A percentile compares a stretch with the other conserved stretches of the same genome.
phyloP scores from a whole-genome alignment of 768 basidiomycete species.

The Suillus weaverae region DNA sequence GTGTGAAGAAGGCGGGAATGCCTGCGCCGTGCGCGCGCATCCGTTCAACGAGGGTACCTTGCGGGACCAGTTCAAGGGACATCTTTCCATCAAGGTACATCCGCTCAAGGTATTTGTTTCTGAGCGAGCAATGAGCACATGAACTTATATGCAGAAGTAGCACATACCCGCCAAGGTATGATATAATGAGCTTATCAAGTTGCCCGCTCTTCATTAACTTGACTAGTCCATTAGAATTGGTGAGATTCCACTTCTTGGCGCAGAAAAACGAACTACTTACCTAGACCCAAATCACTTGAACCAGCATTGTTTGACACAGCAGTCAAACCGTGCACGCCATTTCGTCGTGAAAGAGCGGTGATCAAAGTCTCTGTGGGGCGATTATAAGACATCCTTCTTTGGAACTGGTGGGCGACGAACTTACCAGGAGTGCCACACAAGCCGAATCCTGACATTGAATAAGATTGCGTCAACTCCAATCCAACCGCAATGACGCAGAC shows the following conservation, averaged over 20 bases:
- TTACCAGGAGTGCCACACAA: conserved; percentile 79
- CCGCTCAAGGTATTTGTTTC: conserved; percentile 78
- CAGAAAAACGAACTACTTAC: conserved; percentile 31
- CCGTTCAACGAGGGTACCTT: conserved; percentile 83
- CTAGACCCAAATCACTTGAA: conserved; percentile 61
- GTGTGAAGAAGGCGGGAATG: conserved; percentile 84
- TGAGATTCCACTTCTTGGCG: background rate
- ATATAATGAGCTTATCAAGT: conserved; percentile 76
- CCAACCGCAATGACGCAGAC: background rate
- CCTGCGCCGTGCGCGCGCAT: conserved; percentile 81
- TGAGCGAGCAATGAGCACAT: conserved; percentile 25
- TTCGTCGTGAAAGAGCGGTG: conserved; percentile 64
- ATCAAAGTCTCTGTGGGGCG: conserved; percentile 68
- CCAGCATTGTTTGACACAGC: conserved; percentile 88
- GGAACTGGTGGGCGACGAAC: conserved; percentile 9
- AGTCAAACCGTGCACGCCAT: conserved; percentile 65
- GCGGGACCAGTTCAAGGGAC: conserved; percentile 80
- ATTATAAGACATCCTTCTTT: background rate
- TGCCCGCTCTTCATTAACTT: conserved; percentile 69
- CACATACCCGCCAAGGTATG: conserved; percentile 77
- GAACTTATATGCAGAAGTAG: background rate
- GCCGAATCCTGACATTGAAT: conserved; percentile 62
- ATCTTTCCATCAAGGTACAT: conserved; percentile 76
- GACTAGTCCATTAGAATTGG: conserved; percentile 39
- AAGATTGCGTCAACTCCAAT: background rate